phyloP scores from a whole-genome alignment of 176 grass and related monocot species.

The Triticum aestivum region DNA sequence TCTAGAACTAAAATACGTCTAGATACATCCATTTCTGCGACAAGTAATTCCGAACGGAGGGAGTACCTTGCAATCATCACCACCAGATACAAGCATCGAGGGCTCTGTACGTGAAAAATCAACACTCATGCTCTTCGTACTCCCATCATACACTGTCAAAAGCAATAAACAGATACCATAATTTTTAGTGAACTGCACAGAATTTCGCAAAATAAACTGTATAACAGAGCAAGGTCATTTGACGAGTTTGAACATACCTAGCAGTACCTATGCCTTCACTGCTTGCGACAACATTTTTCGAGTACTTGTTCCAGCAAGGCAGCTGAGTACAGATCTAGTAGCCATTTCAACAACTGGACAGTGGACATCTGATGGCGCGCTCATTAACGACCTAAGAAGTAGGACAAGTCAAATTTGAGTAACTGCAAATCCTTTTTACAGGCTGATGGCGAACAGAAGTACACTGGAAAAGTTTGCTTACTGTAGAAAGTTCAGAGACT shows the following conservation, averaged over 20 bases:
- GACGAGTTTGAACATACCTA: conserved; percentile 92
- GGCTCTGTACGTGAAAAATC: conserved; percentile 93
- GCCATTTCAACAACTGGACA: conserved; percentile 90
- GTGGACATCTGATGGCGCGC: conserved; percentile 58
- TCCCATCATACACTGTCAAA: conserved; percentile 85
- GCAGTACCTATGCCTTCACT: conserved; percentile 98
- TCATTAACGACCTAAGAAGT: conserved; percentile 75
- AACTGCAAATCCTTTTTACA: not conserved
- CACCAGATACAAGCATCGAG: conserved; percentile 90
- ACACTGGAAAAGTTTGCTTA: conserved; percentile 34
- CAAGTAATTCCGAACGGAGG: too few relatives aligned
- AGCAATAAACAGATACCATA: conserved; percentile 24
- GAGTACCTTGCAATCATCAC: conserved; percentile 91
- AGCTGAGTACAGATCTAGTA: conserved; percentile 82
- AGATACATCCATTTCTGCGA: too few relatives aligned
- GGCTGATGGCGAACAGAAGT: not conserved
- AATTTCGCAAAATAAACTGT: conserved; percentile 8
- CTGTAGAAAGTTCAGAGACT: conserved; percentile 80
- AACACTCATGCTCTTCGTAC: conserved; percentile 99
- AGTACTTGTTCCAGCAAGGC: conserved; percentile 92
- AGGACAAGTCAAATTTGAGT: conserved; percentile 4
- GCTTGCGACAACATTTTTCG: conserved; percentile 98
- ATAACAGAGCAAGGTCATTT: conserved; percentile 48
- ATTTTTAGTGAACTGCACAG: conserved; percentile 16
- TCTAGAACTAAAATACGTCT: too few relatives aligned